A percentile compares a stretch with the other conserved stretches of the same genome.
Conservation (phyloP, 106 monocot species). For the Allium cepa region DNA sequence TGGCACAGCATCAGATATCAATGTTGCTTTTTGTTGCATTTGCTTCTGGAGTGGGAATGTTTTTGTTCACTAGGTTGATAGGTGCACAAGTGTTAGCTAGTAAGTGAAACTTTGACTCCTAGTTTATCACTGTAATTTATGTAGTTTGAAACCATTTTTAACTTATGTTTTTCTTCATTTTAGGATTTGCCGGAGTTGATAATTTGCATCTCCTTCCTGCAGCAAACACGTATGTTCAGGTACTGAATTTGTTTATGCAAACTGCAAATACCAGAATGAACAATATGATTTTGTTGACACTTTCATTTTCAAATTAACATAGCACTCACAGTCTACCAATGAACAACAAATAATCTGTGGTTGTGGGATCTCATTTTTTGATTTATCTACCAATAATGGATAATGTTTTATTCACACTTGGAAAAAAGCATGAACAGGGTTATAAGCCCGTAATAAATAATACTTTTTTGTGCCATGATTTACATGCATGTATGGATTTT, state of each 20-base stretch:
- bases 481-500: constrained; percentile 1
- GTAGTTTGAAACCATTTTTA: background rate
- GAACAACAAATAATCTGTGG: no score
- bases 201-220: constrained; percentile 82
- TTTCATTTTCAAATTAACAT: background rate
- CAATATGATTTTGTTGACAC: background rate
- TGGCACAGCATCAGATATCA: constrained; percentile 89
- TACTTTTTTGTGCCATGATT: background rate
- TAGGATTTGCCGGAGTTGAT: constrained; percentile 77
- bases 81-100: constrained; percentile 59
- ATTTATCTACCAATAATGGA: background rate
- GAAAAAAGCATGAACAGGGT: no score
- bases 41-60: constrained; percentile 72
- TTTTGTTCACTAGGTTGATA: constrained; percentile 66
- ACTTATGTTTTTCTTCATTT: background rate
- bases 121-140: no score
- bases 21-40: constrained; percentile 88
- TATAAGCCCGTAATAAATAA: no score
- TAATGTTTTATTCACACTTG: no score
- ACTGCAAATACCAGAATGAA: no score
- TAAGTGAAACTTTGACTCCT: constrained; percentile 7
- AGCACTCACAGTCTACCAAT: constrained; percentile 4
- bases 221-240: constrained; percentile 84
- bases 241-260: constrained; percentile 1
- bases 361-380: background rate